Conservation (phyloP, 2,329 filamentous ascomycete species). For the Aurifilum marmelostoma region DNA sequence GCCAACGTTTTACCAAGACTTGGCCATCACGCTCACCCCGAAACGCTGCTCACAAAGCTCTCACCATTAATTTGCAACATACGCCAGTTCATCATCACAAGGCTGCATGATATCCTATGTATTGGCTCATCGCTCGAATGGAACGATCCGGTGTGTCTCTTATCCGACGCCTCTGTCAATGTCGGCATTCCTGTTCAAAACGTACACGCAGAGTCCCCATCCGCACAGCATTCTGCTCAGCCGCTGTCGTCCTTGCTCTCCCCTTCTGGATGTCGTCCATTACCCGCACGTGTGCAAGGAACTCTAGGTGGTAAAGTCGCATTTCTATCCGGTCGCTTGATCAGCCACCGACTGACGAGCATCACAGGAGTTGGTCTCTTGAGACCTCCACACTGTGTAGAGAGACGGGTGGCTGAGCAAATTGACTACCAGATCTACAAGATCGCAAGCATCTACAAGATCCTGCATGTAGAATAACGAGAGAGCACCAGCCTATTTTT, state of each 20-base stretch:
- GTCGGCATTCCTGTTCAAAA: not conserved
- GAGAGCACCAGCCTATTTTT: not conserved
- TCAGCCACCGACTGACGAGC: not conserved
- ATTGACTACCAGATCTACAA: not conserved
- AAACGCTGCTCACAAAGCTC: not conserved
- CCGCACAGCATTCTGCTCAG: not conserved
- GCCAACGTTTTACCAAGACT: not conserved
- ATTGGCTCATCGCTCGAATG: constrained; percentile 12
- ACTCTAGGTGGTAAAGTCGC: constrained; percentile 3
- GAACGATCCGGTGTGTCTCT: constrained; percentile 6
- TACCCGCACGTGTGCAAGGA: no score
- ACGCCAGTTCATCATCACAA: not conserved
- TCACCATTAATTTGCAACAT: not conserved
- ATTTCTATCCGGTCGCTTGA: not conserved
- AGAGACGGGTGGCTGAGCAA: not conserved
- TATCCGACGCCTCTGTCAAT: not conserved
- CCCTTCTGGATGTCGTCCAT: constrained; percentile 33
- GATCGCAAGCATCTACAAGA: not conserved
- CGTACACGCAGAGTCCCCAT: not conserved
- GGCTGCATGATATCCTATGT: constrained; percentile 2
- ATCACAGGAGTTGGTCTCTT: not conserved
- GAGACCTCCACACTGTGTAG: not conserved
- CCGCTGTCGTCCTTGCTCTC: constrained; percentile 17
- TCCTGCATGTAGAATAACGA: not conserved
- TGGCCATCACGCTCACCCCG: not conserved